phyloP scores from a whole-genome alignment of 331 rosid genomes.

The Telfairia occidentalis region DNA sequence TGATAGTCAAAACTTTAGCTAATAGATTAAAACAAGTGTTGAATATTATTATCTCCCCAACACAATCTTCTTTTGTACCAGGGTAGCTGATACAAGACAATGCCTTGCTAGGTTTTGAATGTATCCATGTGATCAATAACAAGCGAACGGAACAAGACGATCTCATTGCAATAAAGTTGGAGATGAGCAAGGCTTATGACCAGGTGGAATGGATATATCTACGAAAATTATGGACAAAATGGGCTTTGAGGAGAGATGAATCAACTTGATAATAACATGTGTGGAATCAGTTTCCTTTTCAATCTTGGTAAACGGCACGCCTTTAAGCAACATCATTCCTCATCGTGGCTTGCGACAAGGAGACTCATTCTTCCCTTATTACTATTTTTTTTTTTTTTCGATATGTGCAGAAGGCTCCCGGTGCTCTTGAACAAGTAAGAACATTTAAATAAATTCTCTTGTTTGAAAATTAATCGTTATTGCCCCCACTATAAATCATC shows the following conservation, averaged over 20 bases:
- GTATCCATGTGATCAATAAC: background rate
- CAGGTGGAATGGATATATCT: background rate
- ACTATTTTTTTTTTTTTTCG: too few species aligned
- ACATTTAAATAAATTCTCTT: too few species aligned
- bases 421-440: background rate
- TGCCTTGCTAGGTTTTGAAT: background rate
- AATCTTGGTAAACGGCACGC: background rate
- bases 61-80: too few species aligned
- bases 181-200: too few species aligned
- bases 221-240: background rate
- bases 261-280: too few species aligned
- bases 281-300: background rate
- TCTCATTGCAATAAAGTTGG: too few species aligned
- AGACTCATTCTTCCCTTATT: background rate
- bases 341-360: background rate
- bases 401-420: background rate
- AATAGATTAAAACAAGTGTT: too few species aligned
- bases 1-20: too few species aligned
- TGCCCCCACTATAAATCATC: background rate
- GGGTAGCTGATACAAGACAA: background rate
- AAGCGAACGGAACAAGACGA: too few species aligned
- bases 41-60: too few species aligned
- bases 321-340: background rate
- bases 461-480: background rate
- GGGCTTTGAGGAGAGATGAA: too few species aligned